Base-by-base conservation (phyloP, 2,329 filamentous ascomycete species). In the Clathrospora elynae region DNA sequence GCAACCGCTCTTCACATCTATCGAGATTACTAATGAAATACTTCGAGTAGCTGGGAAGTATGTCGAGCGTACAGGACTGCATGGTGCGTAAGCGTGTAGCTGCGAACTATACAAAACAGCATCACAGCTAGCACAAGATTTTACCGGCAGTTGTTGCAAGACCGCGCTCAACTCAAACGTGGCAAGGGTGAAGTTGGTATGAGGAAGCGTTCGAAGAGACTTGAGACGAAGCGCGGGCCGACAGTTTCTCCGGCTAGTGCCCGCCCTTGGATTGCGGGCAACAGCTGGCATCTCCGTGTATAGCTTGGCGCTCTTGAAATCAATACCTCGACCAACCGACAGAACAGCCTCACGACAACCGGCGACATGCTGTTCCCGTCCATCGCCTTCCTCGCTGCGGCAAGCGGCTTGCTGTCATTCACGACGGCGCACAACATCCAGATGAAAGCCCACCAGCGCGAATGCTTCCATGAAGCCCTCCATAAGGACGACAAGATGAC, bases 401-500 rank as follows among this genome's bases (percentile, higher is more conserved):
- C 81, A 57, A 78, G 79, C 55, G 76, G 76, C 64, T 71, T 88
- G 68, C 77, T 84, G 61, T 80, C 83, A 61, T 79, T 85, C 56
- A 79, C 82, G 50, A 71, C 82, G 56, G 90, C 89, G 61, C 93
- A 99, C 82, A 97, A 95, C 78, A 97, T 99, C 74, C 89, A 93
- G 72, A 85, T 99, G 66, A 86, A 86, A 52, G 87, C 91, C 61
- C 90, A 99, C 75, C 88, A 90, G 67, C 84, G 90, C 74, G 93
- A 99, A 78, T 99, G 93, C 79, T 99, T 97, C 81, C 88, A 96
- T 78, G 93, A 99, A 77, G 74, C 79, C 61, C 84, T 99, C 47
- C 92, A 95, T 78, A 83, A 81, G 71, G 93, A 96, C 73, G 93
- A 99, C 78, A 88, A 87, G 74, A 99, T 99, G 93, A 96, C 90